Conservation (phyloP, 805 yeast species). For the Starmera dryadoides region DNA sequence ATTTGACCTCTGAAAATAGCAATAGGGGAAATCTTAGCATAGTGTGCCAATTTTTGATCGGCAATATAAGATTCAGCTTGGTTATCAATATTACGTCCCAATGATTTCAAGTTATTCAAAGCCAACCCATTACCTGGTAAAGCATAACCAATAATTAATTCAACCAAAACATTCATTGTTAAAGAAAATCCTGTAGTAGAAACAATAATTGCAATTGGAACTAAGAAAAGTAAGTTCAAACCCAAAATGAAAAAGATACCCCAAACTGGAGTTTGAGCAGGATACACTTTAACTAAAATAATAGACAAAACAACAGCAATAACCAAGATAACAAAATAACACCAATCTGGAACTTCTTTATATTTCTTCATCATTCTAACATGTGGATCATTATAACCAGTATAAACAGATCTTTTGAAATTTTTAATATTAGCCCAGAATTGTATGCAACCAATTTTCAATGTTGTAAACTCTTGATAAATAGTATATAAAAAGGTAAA, state of each 20-base stretch:
- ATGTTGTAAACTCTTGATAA: slow-evolving; percentile 34
- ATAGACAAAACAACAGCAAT: slow-evolving; percentile 35
- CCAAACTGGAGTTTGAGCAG: slow-evolving; percentile 49
- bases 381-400: slow-evolving; percentile 40
- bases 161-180: slow-evolving; percentile 44
- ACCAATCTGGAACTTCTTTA: slow-evolving; percentile 49
- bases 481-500: slow-evolving; percentile 39
- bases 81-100: slow-evolving; percentile 48
- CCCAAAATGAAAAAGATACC: slow-evolving; percentile 43
- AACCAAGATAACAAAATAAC: slow-evolving; percentile 30
- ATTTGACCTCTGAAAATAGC: slow-evolving; percentile 41
- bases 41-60: slow-evolving; percentile 49
- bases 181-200: slow-evolving; percentile 39
- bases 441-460: too few species aligned
- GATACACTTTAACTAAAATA: slow-evolving; percentile 34
- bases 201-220: slow-evolving; percentile 38
- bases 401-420: too few species aligned
- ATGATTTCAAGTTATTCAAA: slow-evolving; percentile 39
- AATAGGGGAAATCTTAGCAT: slow-evolving; percentile 47
- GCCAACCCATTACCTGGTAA: slow-evolving; percentile 48
- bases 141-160: slow-evolving; percentile 46
- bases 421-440: too few species aligned
- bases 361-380: slow-evolving; percentile 47
- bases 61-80: slow-evolving; percentile 54
- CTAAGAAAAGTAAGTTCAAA: slow-evolving; percentile 37